phyloP scores from a whole-genome alignment of 176 grass and related monocot species.

The Avena atlantica region DNA sequence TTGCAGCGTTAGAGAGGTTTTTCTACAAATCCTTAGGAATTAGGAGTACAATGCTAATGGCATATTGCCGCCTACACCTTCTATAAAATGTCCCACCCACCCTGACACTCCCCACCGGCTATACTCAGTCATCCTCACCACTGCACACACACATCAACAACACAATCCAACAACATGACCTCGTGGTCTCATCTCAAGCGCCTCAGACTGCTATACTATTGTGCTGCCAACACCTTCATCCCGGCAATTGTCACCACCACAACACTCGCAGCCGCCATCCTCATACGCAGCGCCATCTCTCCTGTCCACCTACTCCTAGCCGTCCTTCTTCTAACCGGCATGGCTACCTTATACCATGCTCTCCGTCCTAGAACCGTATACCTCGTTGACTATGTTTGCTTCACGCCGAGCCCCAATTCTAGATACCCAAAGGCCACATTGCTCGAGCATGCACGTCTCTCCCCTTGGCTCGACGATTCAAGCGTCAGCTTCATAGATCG shows the following conservation, averaged over 20 bases:
- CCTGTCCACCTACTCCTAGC: neutral
- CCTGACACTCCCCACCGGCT: no score
- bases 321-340: neutral
- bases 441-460: slow-evolving; percentile 30
- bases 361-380: slow-evolving; percentile 29
- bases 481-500: slow-evolving; percentile 17
- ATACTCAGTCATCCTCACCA: neutral
- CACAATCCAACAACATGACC: neutral
- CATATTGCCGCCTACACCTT: no score
- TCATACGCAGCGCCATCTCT: neutral
- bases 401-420: neutral
- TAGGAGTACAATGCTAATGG: no score
- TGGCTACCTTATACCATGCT: slow-evolving; percentile 7
- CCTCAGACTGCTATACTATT: neutral
- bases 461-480: slow-evolving; percentile 11
- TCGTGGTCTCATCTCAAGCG: neutral
- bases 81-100: no score
- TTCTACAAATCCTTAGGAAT: no score
- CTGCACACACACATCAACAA: neutral
- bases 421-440: slow-evolving; percentile 20
- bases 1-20: no score
- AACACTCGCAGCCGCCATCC: no score
- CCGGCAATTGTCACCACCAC: neutral
- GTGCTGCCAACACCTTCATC: neutral
- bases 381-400: neutral